Evolutionary conservation across 345 rosid genomes (phyloP).

Genomic region (Gynandropsis gynandra): DNA sequence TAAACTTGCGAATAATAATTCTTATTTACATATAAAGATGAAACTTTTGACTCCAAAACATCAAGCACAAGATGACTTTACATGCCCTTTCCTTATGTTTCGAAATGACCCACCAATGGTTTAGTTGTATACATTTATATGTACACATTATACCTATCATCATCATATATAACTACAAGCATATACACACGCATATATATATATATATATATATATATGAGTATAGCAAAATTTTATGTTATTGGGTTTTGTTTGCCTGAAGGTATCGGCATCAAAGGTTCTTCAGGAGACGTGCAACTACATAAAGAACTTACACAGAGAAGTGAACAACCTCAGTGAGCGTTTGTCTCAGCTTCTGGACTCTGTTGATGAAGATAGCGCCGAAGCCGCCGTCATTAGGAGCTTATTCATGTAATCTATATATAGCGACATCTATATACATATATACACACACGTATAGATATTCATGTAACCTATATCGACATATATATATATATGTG

Average conservation of each 20-base stretch:
- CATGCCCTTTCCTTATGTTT: neutral
- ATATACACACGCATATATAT: neutral
- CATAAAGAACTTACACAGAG: constrained; percentile 69
- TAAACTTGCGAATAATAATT: neutral
- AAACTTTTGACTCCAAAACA: constrained; percentile 31
- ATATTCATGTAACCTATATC: constrained; percentile 13
- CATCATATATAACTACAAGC: constrained; percentile 7
- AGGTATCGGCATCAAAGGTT: constrained; percentile 89
- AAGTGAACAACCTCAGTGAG: constrained; percentile 81
- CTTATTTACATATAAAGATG: constrained; percentile 6
- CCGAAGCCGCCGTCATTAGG: constrained; percentile 85
- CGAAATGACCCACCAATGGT: too few relatives aligned
- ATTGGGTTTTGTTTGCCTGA: neutral
- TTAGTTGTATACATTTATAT: neutral
- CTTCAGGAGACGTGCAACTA: constrained; percentile 92
- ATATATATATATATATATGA: neutral
- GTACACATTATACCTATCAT: neutral
- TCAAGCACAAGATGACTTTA: constrained; percentile 17
- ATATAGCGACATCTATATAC: neutral
- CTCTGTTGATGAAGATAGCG: constrained; percentile 68
- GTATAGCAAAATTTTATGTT: too few relatives aligned
- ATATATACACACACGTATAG: neutral
- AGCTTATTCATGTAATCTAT: constrained; percentile 56
- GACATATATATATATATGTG: neutral
- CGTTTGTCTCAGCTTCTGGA: constrained; percentile 77